Conservation (phyloP, 352 stramenopile genomes). For the Thalassiosira allenii region DNA sequence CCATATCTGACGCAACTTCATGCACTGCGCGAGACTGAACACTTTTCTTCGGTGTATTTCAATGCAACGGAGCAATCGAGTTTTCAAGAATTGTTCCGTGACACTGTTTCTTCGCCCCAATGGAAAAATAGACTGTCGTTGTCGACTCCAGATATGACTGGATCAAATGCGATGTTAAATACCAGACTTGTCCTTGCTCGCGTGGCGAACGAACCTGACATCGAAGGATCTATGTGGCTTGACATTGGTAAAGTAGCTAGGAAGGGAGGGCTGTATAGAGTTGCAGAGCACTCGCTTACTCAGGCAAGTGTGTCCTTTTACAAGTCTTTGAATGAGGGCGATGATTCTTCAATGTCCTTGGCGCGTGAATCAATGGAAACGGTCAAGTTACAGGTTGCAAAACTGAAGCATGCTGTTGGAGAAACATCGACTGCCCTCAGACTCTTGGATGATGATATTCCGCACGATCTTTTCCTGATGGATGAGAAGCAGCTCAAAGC, state of each 20-base stretch:
- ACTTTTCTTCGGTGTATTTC: slow-evolving; percentile 53
- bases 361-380: slow-evolving; percentile 52
- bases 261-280: slow-evolving; percentile 67
- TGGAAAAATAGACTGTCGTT: slow-evolving; percentile 56
- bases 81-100: slow-evolving; percentile 25
- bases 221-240: slow-evolving; percentile 81
- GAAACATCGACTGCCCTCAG: slow-evolving; percentile 74
- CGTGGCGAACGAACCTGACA: slow-evolving; percentile 62
- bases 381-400: slow-evolving; percentile 80
- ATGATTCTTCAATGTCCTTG: slow-evolving; percentile 4
- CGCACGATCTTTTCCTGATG: slow-evolving; percentile 52
- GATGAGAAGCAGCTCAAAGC: slow-evolving; percentile 46
- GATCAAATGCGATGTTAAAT: slow-evolving; percentile 76
- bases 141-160: slow-evolving; percentile 52
- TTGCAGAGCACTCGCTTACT: slow-evolving; percentile 77
- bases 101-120: slow-evolving; percentile 41
- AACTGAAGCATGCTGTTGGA: slow-evolving; percentile 80
- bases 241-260: slow-evolving; percentile 76
- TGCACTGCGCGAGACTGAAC: slow-evolving; percentile 82
- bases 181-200: slow-evolving; percentile 75
- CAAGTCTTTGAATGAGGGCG: slow-evolving; percentile 33
- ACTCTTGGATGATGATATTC: slow-evolving; percentile 77
- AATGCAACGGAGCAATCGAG: slow-evolving; percentile 26
- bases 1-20: slow-evolving; percentile 78
- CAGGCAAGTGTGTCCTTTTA: slow-evolving; percentile 71